Base-by-base conservation (phyloP, 805 yeast genomes). In the Lachancea waltii region DNA sequence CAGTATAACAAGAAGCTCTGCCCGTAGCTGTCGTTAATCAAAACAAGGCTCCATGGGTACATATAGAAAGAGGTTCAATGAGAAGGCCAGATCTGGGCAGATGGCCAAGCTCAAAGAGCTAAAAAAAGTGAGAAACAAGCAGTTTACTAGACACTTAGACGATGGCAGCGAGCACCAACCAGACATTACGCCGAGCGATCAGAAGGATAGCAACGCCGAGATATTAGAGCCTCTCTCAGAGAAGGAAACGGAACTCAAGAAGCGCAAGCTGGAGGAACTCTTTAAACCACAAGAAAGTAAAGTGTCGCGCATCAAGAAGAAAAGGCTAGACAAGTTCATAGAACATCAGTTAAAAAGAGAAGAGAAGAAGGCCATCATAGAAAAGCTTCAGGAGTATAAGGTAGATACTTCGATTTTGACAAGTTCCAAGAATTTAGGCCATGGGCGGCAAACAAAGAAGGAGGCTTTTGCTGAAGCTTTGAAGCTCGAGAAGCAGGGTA, bases 311-410 rank as follows among this genome's bases (percentile, higher is more conserved):
- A 72, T 81, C 34, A 82, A 90, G 66, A 74, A 70, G 68, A 73
- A 77, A 83, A 64, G 97, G 41, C 64, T 90, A 30, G 97, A 90
- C 45, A 90, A 90, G 60, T 90, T 86, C 60, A 86, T 90, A 26
- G 95, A 87, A 42, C 95, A 85, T 62, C 96, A 87, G 57, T 55
- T 87, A 49, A 82, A 81, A 52, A 68, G 94, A 54, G 95, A 90
- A 58, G 97, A 90, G 62, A 84, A 84, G 60, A 83, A 83, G 49
- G 72, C 73, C 3, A 65, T 90, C 38, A 65, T 90, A 30, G 78
- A 81, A 46, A 87, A 86, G 57, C 67, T 90, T 29, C 72, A 80
- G 35, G 72, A 70, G 19, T 65, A 74, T 7, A 64, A 65, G 23
- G 71, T 90, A 33, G 95, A 89, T 54, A 77, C 95, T 0, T 64